phyloP scores from a whole-genome alignment of 495 filamentous ascomycete genomes.

The Trypethelium eluteriae region DNA sequence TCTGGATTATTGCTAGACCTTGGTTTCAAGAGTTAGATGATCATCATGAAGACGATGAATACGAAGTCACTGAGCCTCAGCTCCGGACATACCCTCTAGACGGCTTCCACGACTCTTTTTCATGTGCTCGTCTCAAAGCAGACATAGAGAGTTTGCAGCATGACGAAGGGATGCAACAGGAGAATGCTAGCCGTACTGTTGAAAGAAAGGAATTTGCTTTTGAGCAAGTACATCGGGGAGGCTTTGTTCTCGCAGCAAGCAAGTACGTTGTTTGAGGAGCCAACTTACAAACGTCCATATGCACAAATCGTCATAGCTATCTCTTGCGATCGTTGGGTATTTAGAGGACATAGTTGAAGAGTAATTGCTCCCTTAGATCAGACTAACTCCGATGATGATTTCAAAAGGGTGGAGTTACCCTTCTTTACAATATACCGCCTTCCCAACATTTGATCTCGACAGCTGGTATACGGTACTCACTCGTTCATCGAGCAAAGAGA shows the following conservation, averaged over 20 bases:
- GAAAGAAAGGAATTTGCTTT: not conserved
- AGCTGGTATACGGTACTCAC: not conserved
- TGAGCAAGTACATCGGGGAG: not conserved
- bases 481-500: not conserved
- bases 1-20: slow-evolving; percentile 2
- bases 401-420: slow-evolving; percentile 2
- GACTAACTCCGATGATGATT: not conserved
- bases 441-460: not conserved
- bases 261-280: not conserved
- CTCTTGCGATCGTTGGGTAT: not conserved
- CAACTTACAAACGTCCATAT: not conserved
- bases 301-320: not conserved
- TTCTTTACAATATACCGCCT: not conserved
- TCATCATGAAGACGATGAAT: not conserved
- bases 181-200: not conserved
- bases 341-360: not conserved
- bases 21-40: not conserved
- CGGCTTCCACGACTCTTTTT: not conserved
- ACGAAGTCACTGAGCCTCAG: not conserved
- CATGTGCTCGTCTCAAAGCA: slow-evolving; percentile 3
- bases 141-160: not conserved
- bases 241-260: not conserved
- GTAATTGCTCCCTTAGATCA: not conserved
- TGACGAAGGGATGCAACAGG: slow-evolving; percentile 3
- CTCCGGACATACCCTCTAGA: not conserved